Evolutionary conservation across 306 rosid genomes (phyloP).

Genomic region (Castanea crenata): DNA sequence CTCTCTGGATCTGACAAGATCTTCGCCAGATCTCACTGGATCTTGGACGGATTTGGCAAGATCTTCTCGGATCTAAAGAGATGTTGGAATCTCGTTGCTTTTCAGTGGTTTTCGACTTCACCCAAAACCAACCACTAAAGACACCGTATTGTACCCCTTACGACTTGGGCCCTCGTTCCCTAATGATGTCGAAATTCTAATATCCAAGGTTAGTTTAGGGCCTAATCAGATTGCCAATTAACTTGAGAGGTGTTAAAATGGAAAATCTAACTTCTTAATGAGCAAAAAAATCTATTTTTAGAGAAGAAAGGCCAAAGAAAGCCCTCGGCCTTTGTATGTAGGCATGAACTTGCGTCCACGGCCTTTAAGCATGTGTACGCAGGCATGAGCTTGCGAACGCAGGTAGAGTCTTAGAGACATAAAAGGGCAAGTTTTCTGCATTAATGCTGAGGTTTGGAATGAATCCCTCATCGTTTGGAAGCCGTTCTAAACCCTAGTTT

Average conservation of each 20-base stretch:
- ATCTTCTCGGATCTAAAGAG: too few relatives aligned
- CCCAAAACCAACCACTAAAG: accelerated
- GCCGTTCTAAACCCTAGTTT: accelerated
- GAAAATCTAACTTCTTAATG: too few relatives aligned
- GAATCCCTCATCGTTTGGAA: accelerated
- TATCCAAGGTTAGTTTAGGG: too few relatives aligned
- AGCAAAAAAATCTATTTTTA: too few relatives aligned
- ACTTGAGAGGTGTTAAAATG: too few relatives aligned
- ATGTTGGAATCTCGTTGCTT: too few relatives aligned
- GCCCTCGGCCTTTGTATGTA: accelerated
- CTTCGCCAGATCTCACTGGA: accelerated
- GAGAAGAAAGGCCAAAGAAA: too few relatives aligned
- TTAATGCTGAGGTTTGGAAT: accelerated
- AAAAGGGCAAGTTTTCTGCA: too few relatives aligned
- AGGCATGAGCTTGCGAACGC: accelerated
- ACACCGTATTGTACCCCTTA: accelerated
- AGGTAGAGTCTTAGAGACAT: too few relatives aligned
- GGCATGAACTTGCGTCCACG: accelerated
- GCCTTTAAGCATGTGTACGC: accelerated
- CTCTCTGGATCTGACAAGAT: accelerated
- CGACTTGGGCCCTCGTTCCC: accelerated
- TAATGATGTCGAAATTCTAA: too few relatives aligned
- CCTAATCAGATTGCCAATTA: too few relatives aligned
- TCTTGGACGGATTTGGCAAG: too few relatives aligned
- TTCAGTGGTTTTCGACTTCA: accelerated